Evolutionary conservation across 495 filamentous ascomycete genomes (phyloP), one percentile per base, ranked within the genome.

Genomic region (Tuber calosporum): DNA sequence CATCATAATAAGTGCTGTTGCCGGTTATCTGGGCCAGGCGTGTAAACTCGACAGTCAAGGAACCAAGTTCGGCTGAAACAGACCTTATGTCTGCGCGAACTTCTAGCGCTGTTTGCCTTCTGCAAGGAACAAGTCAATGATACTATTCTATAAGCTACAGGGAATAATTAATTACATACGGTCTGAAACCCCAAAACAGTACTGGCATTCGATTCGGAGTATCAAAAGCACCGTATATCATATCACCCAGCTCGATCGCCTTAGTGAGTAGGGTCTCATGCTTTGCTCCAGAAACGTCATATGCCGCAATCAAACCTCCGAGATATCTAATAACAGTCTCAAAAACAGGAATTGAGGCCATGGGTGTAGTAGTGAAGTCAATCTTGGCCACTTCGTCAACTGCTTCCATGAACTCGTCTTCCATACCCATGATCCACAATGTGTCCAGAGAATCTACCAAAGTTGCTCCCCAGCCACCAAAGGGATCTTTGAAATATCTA

Each of bases 191-290:
- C 83, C 96, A 97, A 82, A 90, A 94, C 3, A 95, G 88, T 30
- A 91, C 82, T 19, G 95, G 95, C 93, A 99, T 96, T 72, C 94
- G 88, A 81, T 99, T 99, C 0, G 95, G 94, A 11, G 95, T 98
- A 82, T 99, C 95, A 82, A 99, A 99, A 19, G 92, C 90, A 66
- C 92, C 89, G 84, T 96, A 96, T 69, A 99, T 80, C 40, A 99
- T 87, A 79, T 97, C 93, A 22, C 88, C 95, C 68, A 99, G 85
- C 83, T 97, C 92, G 42, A 91, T 85, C 13, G 95, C 93, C 82
- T 98, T 98, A 66, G 92, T 88, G 72, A 99, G 85, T 38, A 98
- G 85, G 36, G 89, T 84, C 36, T 75, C 70, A 73, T 82, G 78
- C 74, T 89, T 89, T 34, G 86, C 87, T 15, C 88, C 92, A 69